Base-by-base conservation (phyloP, 768 basidiomycete genomes). In the Pisolithus microcarpus region DNA sequence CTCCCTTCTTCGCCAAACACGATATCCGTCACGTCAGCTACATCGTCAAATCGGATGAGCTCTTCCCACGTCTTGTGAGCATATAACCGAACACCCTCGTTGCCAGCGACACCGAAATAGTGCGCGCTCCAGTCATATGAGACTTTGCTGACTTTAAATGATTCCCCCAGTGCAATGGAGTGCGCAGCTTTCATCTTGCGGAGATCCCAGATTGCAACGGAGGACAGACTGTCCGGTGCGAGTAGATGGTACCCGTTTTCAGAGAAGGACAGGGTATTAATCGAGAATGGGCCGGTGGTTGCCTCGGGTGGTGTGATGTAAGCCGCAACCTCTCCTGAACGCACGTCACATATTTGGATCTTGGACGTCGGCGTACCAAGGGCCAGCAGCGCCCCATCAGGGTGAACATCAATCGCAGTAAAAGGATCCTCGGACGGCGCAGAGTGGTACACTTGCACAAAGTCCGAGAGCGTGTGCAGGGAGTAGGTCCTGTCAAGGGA, bases 181-280 rank as follows among this genome's bases (percentile, higher is more conserved):
- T 83, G 79, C 0, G 81, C 74, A 23, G 68, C 49, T 56, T 75
- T 78, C 67, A 82, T 84, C 72, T 97, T 97, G 56, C 95, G 86
- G 49, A 99, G 73, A 71, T 99, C 95, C 87, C 95, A 96, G 56
- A 98, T 79, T 42, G 90, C 88, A 46, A 94, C 80, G 0, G 88
- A 83, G 11, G 81, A 80, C 13, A 75, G 72, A 18, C 82, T 79
- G 60, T 81, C 75, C 38, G 91, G 87, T 1, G 85, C 83, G 28
- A 93, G 79, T 59, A 98, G 87, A 65, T 94, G 90, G 71, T 96
- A 99, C 1, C 95, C 95, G 62, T 99, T 98, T 70, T 99, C 96
- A 26, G 92, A 95, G 77, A 99, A 98, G 9, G 87, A 82, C 45
- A 95, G 71, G 2, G 88, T 80, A 63, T 86, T 79, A 52, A 95